Conservation (phyloP, 768 basidiomycete genomes). For the Trametes punicea region DNA sequence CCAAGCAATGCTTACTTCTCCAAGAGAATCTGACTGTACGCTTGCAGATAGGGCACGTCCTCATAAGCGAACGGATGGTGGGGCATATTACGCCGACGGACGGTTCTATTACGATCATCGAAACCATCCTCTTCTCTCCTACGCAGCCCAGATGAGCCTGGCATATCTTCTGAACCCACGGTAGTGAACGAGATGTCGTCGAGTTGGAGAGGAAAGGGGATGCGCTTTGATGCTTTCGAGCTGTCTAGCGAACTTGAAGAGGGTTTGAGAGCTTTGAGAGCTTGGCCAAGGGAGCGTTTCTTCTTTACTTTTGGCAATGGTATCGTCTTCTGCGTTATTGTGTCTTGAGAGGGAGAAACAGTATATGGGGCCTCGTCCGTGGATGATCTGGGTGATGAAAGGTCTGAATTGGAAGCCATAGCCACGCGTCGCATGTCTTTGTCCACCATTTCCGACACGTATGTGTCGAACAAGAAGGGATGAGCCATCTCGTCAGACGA, state of each 20-base stretch:
- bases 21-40: slow-evolving; percentile 53
- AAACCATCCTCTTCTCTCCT: slow-evolving; percentile 11
- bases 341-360: slow-evolving; percentile 3
- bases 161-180: slow-evolving; percentile 2
- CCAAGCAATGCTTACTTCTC: slow-evolving; percentile 48
- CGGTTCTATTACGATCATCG: slow-evolving; percentile 17
- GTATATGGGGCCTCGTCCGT: slow-evolving; percentile 1
- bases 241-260: neutral
- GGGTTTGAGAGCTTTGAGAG: slow-evolving; percentile 12
- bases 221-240: neutral
- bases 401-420: neutral
- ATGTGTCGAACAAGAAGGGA: slow-evolving; percentile 2
- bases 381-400: slow-evolving; percentile 10
- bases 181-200: slow-evolving; percentile 3
- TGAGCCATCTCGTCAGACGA: neutral
- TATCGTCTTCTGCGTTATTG: slow-evolving; percentile 9
- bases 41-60: slow-evolving; percentile 57
- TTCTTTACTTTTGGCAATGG: slow-evolving; percentile 12
- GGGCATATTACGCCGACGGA: slow-evolving; percentile 16
- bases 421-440: neutral
- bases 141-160: neutral
- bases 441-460: slow-evolving; percentile 6
- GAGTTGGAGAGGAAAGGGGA: neutral
- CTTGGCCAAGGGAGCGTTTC: slow-evolving; percentile 14
- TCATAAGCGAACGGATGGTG: slow-evolving; percentile 42